Evolutionary conservation across 2,329 filamentous ascomycete species (phyloP), one percentile per base, ranked within the genome.

Genomic region (Polychaeton citri): DNA sequence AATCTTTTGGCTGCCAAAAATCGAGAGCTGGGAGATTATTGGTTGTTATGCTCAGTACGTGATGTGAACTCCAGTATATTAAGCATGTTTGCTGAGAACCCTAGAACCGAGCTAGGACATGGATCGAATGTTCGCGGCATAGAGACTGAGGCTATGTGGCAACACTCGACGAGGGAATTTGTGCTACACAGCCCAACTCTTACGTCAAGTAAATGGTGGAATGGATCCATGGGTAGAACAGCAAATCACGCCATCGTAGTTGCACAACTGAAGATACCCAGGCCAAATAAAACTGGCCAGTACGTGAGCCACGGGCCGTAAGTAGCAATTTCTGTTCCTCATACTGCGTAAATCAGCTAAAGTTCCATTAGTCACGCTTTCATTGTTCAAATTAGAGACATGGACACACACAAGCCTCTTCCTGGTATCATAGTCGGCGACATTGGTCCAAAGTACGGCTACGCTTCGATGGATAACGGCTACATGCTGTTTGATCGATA

Each of bases 241-340:
- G 68, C 67, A n/a, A 70, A 68, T 37, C 65, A 71, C 55, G 63
- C 67, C 19, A 69, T 72, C 40, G 66, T 71, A 1, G 64, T 71
- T 13, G 68, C 68, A 26, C 68, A 70, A 40, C 50, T 71, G 1
- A 50, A 68, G 21, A 49, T 69, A 9, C 66, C 66, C 19, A 51
- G 57, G 43, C 40, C 48, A 6, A 19, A 43, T 12, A 35, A 40
- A 3, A 48, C 50, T 6, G 38, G 37, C 6, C 47, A 61, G 24
- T 61, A 62, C 38, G 53, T 58, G 19, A 63, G 55, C n/a, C 56
- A 68, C 48, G 68, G 68, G 6, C 65, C 66, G 21, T n/a, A n/a
- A n/a, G n/a, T n/a, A n/a, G n/a, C n/a, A n/a, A n/a, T n/a, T n/a
- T n/a, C n/a, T n/a, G n/a, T n/a, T n/a, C n/a, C n/a, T n/a, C n/a